Base-by-base conservation (phyloP, 1,139 yeast genomes). In the Geotrichum fermentans region DNA sequence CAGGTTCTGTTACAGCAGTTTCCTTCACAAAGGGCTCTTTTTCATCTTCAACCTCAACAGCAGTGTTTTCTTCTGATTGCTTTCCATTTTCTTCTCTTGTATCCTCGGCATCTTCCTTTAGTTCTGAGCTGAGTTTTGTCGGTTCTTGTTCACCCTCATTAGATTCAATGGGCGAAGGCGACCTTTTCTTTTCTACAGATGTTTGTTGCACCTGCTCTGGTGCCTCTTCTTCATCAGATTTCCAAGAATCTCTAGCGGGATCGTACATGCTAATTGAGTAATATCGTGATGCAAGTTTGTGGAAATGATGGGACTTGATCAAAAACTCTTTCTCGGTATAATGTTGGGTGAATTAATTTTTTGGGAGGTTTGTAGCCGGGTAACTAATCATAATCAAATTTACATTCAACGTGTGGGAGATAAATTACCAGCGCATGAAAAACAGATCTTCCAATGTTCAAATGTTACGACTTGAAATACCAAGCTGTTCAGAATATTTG, bases 221-320 rank as follows among this genome's bases (percentile, higher is more conserved):
- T 10, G 10, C 33, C 18, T 50, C 50, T 16, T 50, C 53, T 18
- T 52, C 56, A 4, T 53, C 60, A 8, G 52, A 52, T 11, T 51
- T 56, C 65, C 66, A 63, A 16, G 62, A 53, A 48, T 63, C 67
- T 50, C 67, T 48, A 1, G 66, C 67, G 11, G 67, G 67, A 45
- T 64, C 67, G 54, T 64, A 64, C 67, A 63, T 64, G 35, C 29
- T 41, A 6, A n/a, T n/a, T n/a, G n/a, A n/a, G n/a, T n/a, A n/a
- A n/a, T n/a, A n/a, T n/a, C n/a, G n/a, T n/a, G n/a, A n/a, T n/a
- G n/a, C n/a, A n/a, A n/a, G n/a, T n/a, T n/a, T 40, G 20, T 36
- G 17, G 11, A 11, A 20, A 18, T 36, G 13, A 18, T 8, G 10
- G 16, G 13, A 10, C 13, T 13, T 13, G 36, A 13, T n/a, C 16